A percentile compares a stretch with the other conserved stretches of the same genome.
Conservation (phyloP, 225 moss, liverwort and hornwort genomes). For the Asterella californica region DNA sequence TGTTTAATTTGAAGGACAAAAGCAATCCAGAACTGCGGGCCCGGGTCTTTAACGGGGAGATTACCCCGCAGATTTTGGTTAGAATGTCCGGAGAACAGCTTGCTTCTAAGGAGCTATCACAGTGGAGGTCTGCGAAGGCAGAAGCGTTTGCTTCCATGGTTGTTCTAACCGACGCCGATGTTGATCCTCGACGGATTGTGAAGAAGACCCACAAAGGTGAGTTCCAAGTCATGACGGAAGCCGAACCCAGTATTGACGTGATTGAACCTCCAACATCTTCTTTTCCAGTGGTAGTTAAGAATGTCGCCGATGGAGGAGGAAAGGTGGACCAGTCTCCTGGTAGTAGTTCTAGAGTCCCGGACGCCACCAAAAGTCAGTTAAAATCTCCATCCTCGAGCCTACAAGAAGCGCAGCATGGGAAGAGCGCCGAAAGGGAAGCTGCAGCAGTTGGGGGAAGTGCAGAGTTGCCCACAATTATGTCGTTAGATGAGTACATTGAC, state of each 20-base stretch:
- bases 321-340: conserved; percentile 26
- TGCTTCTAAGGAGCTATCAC: conserved; percentile 89
- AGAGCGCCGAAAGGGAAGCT: conserved; percentile 13
- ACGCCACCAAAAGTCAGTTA: conserved; percentile 28
- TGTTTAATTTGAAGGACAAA: conserved; percentile 94
- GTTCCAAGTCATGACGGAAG: conserved; percentile 48
- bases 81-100: conserved; percentile 84
- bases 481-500: conserved; percentile 67
- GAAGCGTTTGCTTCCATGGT: conserved; percentile 90
- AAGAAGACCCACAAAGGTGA: conserved; percentile 98
- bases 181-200: conserved; percentile 73
- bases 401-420: background rate
- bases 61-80: conserved; percentile 70
- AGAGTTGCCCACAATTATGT: conserved; percentile 56
- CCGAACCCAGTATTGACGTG: conserved; percentile 44
- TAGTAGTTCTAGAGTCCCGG: background rate
- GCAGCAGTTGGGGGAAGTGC: conserved; percentile 33
- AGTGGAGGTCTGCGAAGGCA: conserved; percentile 91
- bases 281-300: conserved; percentile 33
- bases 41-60: conserved; percentile 86
- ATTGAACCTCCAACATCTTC: conserved; percentile 43
- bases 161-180: conserved; percentile 85
- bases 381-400: background rate
- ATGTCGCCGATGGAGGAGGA: conserved; percentile 35
- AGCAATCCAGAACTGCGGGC: conserved; percentile 93